Evolutionary conservation across 192 early-diverging fungal species (phyloP).

Genomic region (Coemansia sp.): DNA sequence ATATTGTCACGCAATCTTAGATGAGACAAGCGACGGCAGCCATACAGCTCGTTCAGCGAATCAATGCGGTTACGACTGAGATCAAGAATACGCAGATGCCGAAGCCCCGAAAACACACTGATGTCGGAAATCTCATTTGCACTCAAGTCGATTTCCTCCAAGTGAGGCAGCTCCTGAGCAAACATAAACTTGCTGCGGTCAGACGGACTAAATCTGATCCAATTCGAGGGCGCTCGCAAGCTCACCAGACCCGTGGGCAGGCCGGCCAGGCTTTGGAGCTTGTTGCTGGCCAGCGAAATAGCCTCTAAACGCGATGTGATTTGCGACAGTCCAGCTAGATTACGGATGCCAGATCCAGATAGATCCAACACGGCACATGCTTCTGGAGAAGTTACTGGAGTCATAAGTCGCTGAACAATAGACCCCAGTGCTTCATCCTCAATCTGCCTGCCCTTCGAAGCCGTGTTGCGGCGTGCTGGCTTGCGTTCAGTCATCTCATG

Average conservation of each 20-base stretch:
- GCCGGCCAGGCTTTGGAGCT: conserved; percentile 39
- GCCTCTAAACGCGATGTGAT: conserved; percentile 43
- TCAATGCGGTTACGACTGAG: conserved; percentile 45
- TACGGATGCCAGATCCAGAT: conserved; percentile 44
- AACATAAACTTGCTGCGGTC: conserved; percentile 29
- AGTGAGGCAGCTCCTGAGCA: conserved; percentile 51
- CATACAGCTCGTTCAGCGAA: conserved; percentile 26
- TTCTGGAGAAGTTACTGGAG: conserved; percentile 41
- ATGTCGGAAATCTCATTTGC: conserved; percentile 51
- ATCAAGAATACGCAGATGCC: conserved; percentile 41
- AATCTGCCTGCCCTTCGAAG: conserved; percentile 16
- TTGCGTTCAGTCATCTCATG: conserved; percentile 47
- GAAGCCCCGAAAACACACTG: conserved; percentile 41
- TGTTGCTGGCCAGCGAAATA: conserved; percentile 41
- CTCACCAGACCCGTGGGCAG: conserved; percentile 41
- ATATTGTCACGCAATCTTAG: conserved; percentile 45
- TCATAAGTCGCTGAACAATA: conserved; percentile 47
- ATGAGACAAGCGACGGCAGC: conserved; percentile 36
- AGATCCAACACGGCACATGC: conserved; percentile 41
- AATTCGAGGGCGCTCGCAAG: conserved; percentile 44
- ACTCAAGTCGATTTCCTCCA: conserved; percentile 48
- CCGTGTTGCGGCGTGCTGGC: conserved; percentile 9
- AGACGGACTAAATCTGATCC: conserved; percentile 36
- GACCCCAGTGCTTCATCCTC: conserved; percentile 48
- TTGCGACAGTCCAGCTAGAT: conserved; percentile 35